Percentiles rank a stretch among this genome's conserved stretches.
phyloP scores from a whole-genome alignment of 1,284 basidiomycete species.

The Marasmius fiardii region DNA sequence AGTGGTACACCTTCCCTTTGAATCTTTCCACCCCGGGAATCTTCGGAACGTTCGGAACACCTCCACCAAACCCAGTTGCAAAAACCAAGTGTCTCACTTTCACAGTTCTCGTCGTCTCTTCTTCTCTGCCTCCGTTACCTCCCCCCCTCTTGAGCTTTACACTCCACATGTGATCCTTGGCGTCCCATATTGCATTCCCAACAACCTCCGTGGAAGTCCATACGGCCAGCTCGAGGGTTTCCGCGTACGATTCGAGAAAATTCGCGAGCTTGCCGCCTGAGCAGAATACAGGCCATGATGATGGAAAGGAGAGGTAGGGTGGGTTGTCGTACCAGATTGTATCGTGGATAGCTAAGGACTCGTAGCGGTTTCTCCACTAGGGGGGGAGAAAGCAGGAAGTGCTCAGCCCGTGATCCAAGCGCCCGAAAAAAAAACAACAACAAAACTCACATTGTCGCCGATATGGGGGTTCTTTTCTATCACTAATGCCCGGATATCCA shows the following conservation, averaged over 20 bases:
- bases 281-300: constrained; percentile 46
- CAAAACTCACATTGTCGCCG: constrained; percentile 34
- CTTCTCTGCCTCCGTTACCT: constrained; percentile 24
- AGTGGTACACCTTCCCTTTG: constrained; percentile 43
- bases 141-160: constrained; percentile 36
- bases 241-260: constrained; percentile 54
- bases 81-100: constrained; percentile 56
- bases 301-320: constrained; percentile 40
- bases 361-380: constrained; percentile 44
- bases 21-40: constrained; percentile 38
- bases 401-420: too few species aligned
- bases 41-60: constrained; percentile 37
- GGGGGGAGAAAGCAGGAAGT: too few species aligned
- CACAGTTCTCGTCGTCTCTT: constrained; percentile 20
- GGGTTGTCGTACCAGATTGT: constrained; percentile 44
- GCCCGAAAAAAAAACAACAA: too few species aligned
- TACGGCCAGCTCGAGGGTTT: constrained; percentile 48
- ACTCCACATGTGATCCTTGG: constrained; percentile 36
- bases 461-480: constrained; percentile 32
- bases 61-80: constrained; percentile 55
- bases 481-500: constrained; percentile 16
- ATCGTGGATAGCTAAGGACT: constrained; percentile 48
- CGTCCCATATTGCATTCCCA: constrained; percentile 31
- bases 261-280: constrained; percentile 49
- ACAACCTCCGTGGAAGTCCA: constrained; percentile 44